Conservation (phyloP, 2,329 filamentous ascomycete species). For the Paraconiothyrium sp. region DNA sequence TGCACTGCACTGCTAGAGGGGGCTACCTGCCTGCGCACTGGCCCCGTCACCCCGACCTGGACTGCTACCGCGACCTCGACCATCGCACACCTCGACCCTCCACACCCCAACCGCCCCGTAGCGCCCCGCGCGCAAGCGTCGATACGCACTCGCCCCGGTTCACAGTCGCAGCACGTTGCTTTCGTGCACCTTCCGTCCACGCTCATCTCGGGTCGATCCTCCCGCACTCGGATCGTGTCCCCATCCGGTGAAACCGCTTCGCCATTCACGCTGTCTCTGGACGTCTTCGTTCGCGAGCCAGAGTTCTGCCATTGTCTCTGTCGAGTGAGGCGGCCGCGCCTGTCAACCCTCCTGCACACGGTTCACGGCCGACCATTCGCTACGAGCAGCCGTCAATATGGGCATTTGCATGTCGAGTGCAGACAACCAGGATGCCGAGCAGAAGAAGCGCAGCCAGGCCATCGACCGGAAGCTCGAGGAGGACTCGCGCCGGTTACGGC, state of each 20-base stretch:
- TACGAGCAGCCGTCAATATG: conserved; percentile 67
- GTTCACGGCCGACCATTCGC: conserved; percentile 36
- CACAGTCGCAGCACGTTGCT: conserved; percentile 10
- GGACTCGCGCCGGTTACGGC: conserved; percentile 88
- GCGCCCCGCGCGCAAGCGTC: conserved; percentile 13
- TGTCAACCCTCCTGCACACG: conserved; percentile 17
- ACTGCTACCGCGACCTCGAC: conserved; percentile 13
- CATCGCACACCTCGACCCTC: conserved; percentile 12
- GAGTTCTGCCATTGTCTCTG: conserved; percentile 32
- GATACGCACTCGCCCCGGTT: neutral
- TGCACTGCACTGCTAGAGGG: conserved; percentile 1
- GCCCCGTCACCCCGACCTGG: conserved; percentile 13
- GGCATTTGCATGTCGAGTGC: conserved; percentile 87
- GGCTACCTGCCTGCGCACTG: conserved; percentile 9
- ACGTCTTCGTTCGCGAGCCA: conserved; percentile 20
- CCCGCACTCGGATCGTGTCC: conserved; percentile 21
- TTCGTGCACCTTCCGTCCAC: neutral
- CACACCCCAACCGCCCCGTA: conserved; percentile 8
- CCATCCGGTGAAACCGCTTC: conserved; percentile 32
- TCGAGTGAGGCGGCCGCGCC: conserved; percentile 19
- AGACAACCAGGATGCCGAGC: conserved; percentile 84
- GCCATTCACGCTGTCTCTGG: conserved; percentile 33
- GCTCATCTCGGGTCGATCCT: neutral
- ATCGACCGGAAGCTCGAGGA: conserved; percentile 95
- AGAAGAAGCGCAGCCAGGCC: conserved; percentile 95